Evolutionary conservation across 1,284 basidiomycete species (phyloP).

Genomic region (Ustilago nuda): DNA sequence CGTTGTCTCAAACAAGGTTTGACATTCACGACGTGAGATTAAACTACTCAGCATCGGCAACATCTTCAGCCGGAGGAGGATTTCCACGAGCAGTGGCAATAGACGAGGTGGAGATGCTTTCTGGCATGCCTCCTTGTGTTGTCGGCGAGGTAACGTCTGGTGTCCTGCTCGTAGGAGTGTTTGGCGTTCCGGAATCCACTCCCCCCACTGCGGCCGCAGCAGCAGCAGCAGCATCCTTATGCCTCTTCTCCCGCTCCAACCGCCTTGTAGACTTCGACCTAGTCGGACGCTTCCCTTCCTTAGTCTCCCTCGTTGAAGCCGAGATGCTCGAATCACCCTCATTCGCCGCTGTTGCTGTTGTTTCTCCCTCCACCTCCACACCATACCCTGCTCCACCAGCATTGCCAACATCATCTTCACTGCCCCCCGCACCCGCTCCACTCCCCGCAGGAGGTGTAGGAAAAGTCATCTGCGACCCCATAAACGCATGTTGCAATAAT

Average conservation of each 20-base stretch:
- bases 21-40: no score
- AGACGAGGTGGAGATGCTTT: conserved; percentile 38
- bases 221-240: conserved; percentile 30
- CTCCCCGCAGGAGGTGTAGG: background rate
- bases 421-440: conserved; percentile 10
- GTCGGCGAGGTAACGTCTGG: background rate
- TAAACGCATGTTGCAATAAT: conserved; percentile 62
- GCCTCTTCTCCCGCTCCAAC: conserved; percentile 38
- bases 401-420: background rate
- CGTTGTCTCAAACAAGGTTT: no score
- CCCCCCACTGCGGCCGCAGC: background rate
- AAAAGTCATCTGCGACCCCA: conserved; percentile 50
- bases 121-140: conserved; percentile 19
- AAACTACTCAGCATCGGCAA: background rate
- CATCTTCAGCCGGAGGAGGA: background rate
- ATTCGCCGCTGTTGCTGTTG: background rate
- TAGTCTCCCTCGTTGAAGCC: conserved; percentile 10
- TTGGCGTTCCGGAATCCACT: conserved; percentile 14
- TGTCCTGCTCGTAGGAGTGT: conserved; percentile 20
- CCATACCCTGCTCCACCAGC: background rate
- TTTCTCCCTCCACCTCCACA: conserved; percentile 4
- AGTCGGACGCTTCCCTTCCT: conserved; percentile 23
- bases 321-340: conserved; percentile 8
- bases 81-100: conserved; percentile 27
- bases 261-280: conserved; percentile 34